Evolutionary conservation across 2,329 filamentous ascomycete species (phyloP).

Genomic region (Pleomassaria siparia): DNA sequence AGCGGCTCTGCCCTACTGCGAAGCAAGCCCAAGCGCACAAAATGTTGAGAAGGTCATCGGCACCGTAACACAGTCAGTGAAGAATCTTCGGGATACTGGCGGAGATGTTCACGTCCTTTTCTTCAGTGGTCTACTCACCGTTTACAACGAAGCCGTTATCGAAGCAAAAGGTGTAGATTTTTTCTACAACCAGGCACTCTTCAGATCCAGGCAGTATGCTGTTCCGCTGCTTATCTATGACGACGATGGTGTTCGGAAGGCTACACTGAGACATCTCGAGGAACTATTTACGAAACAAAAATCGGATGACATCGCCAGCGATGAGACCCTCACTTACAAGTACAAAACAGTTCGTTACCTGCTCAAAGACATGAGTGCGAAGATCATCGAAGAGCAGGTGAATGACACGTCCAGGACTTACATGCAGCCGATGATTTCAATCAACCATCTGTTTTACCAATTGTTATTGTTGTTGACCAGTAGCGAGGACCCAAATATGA

Average conservation of each 20-base stretch:
- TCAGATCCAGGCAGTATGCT: slow-evolving; percentile 18
- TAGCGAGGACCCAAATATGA: slow-evolving; percentile 23
- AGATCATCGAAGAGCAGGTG: slow-evolving; percentile 27
- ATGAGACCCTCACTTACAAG: slow-evolving; percentile 19
- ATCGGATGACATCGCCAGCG: slow-evolving; percentile 15
- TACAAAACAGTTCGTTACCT: slow-evolving; percentile 24
- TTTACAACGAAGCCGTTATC: slow-evolving; percentile 25
- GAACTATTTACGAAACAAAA: slow-evolving; percentile 22
- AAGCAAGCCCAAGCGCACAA: slow-evolving; percentile 17
- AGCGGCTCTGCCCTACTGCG: slow-evolving; percentile 35
- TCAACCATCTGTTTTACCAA: slow-evolving; percentile 21
- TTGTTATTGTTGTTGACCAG: slow-evolving; percentile 20
- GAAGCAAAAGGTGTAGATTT: slow-evolving; percentile 18
- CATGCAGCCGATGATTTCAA: slow-evolving; percentile 27
- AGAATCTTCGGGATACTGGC: slow-evolving; percentile 20
- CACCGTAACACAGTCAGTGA: slow-evolving; percentile 19
- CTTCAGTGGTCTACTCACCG: slow-evolving; percentile 23
- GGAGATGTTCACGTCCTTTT: slow-evolving; percentile 31
- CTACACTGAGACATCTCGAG: slow-evolving; percentile 20
- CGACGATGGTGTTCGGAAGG: slow-evolving; percentile 30
- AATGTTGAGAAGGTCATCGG: slow-evolving; percentile 23
- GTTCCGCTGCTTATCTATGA: slow-evolving; percentile 31
- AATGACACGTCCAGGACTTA: slow-evolving; percentile 23
- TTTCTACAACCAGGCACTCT: slow-evolving; percentile 26
- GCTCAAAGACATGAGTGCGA: slow-evolving; percentile 19